Evolutionary conservation across 2,329 filamentous ascomycete species (phyloP).

Genomic region (Thelonectria rubi): DNA sequence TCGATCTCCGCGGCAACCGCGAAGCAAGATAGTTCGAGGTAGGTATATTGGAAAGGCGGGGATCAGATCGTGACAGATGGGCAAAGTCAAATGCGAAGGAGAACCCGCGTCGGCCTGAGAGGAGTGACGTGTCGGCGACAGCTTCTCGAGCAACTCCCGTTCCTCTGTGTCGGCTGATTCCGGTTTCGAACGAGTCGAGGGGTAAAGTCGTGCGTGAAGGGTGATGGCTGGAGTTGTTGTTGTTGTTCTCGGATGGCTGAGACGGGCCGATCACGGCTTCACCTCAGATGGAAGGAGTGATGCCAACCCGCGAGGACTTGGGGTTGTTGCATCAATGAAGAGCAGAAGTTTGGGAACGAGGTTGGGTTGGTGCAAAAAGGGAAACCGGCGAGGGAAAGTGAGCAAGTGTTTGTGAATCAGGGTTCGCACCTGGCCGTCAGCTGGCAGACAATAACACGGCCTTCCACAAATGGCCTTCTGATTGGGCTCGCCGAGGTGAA

Average conservation of each 20-base stretch:
- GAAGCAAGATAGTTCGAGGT: neutral
- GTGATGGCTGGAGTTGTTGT: neutral
- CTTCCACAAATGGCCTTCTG: neutral
- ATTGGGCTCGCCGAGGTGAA: neutral
- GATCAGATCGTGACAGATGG: too few relatives aligned
- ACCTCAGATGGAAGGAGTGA: slow-evolving; percentile 3
- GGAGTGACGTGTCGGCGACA: too few relatives aligned
- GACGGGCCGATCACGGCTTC: neutral
- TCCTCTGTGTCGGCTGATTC: too few relatives aligned
- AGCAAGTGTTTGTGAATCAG: neutral
- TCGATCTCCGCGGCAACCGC: neutral
- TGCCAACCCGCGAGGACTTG: neutral
- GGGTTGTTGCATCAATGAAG: neutral
- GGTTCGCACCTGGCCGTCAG: neutral
- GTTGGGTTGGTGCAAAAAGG: neutral
- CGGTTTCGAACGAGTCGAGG: neutral
- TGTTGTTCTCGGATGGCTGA: neutral
- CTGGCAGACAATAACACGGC: neutral
- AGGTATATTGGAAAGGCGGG: neutral
- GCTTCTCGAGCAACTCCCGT: too few relatives aligned
- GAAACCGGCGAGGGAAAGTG: neutral
- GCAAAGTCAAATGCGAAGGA: neutral
- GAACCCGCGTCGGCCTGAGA: neutral
- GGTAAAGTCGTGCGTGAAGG: neutral
- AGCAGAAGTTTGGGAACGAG: neutral